Conservation (phyloP, 1,139 yeast genomes). For the Yamadazyma diddensiae region DNA sequence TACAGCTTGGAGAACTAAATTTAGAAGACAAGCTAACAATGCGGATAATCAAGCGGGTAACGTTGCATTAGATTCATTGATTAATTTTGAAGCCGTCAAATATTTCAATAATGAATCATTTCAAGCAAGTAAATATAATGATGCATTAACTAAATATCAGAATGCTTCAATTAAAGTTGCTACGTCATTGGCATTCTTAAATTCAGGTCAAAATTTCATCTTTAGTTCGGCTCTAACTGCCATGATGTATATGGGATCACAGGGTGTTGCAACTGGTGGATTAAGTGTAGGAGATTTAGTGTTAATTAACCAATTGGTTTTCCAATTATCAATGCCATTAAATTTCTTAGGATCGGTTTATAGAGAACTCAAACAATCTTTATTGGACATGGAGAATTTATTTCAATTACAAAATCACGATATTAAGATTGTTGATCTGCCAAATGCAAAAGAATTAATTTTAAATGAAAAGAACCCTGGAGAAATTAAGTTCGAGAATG, state of each 20-base stretch:
- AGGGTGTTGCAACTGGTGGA: conserved; percentile 79
- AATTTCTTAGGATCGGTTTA: conserved; percentile 94
- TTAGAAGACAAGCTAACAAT: conserved; percentile 84
- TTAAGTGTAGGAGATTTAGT: conserved; percentile 94
- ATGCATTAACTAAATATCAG: conserved; percentile 73
- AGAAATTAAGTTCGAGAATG: conserved; percentile 85
- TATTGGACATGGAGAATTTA: conserved; percentile 88
- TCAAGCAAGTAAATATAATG: conserved; percentile 78
- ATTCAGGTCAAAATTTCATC: conserved; percentile 88
- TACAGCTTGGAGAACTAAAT: conserved; percentile 94
- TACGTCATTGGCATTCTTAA: conserved; percentile 84
- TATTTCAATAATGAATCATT: conserved; percentile 85
- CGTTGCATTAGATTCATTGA: conserved; percentile 89
- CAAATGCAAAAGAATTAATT: conserved; percentile 58
- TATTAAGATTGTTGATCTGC: conserved; percentile 59
- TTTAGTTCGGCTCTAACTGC: conserved; percentile 90
- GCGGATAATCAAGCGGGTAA: conserved; percentile 96
- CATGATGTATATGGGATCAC: conserved; percentile 99
- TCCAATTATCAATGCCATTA: conserved; percentile 91
- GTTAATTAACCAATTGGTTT: conserved; percentile 91
- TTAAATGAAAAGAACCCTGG: conserved; percentile 49
- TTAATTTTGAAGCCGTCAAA: conserved; percentile 92
- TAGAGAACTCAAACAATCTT: conserved; percentile 87
- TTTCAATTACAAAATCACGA: conserved; percentile 79
- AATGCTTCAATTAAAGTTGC: conserved; percentile 85